These are phyloP conservation scores for Stemphylium vesicarium DNA, from an alignment of 2,329 filamentous ascomycete species.

Conservation along the genomic window DNA sequence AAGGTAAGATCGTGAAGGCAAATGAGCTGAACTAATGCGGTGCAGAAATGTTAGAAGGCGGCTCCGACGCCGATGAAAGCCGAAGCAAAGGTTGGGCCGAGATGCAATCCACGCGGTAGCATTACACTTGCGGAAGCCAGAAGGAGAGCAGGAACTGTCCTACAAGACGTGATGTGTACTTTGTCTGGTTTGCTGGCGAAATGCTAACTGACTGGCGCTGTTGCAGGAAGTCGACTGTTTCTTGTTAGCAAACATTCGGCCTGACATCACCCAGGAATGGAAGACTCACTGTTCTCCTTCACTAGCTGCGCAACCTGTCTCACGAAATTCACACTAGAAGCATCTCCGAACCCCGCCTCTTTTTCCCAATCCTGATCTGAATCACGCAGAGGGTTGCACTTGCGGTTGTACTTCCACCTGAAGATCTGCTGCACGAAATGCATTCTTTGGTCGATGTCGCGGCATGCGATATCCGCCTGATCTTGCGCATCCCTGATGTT, in stretches of 20 bases:
- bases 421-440: conserved; percentile 55
- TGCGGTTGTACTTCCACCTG: conserved; percentile 56
- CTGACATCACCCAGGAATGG: neutral
- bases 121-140: conserved; percentile 33
- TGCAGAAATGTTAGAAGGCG: neutral
- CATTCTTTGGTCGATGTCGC: conserved; percentile 54
- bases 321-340: conserved; percentile 46
- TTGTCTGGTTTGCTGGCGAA: conserved; percentile 45
- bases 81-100: neutral
- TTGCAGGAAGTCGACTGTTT: conserved; percentile 49
- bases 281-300: conserved; percentile 51
- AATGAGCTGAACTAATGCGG: neutral
- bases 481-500: conserved; percentile 36
- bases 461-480: conserved; percentile 50
- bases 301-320: conserved; percentile 47
- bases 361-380: conserved; percentile 49
- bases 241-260: neutral
- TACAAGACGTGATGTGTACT: conserved; percentile 53
- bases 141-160: conserved; percentile 51
- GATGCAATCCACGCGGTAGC: neutral
- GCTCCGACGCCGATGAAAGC: neutral
- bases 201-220: conserved; percentile 49
- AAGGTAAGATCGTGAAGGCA: neutral
- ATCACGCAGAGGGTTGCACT: conserved; percentile 49
- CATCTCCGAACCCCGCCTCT: conserved; percentile 44